phyloP scores from a whole-genome alignment of 305 asterid genomes.

The Rubia occidens region DNA sequence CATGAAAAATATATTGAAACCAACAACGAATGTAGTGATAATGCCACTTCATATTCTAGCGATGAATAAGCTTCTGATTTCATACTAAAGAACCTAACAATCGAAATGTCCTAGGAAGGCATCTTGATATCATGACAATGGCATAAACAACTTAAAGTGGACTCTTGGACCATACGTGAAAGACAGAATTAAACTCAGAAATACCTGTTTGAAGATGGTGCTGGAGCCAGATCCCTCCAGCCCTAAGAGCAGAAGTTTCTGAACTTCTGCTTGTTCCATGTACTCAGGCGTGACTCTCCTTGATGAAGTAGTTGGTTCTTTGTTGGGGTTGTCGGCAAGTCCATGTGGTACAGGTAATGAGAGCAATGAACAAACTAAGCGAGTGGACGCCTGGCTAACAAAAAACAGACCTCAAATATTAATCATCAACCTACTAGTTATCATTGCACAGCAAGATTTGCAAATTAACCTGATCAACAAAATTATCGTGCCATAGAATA shows the following conservation, averaged over 20 bases:
- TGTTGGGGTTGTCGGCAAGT: constrained; percentile 25
- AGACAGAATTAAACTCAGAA: neutral
- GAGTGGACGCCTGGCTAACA: constrained; percentile 60
- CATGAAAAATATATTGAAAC: constrained; percentile 4
- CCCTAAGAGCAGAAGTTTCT: constrained; percentile 66
- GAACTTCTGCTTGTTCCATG: constrained; percentile 38
- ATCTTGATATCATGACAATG: neutral
- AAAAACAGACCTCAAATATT: constrained; percentile 31
- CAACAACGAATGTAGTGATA: neutral
- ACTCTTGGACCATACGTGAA: neutral
- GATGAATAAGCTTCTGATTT: neutral
- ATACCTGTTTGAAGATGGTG: constrained; percentile 79
- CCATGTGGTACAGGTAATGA: constrained; percentile 67
- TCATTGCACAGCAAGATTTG: neutral
- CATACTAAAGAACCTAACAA: neutral
- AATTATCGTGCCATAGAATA: constrained; percentile 7
- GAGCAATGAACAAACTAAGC: constrained; percentile 55
- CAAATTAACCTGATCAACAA: constrained; percentile 1
- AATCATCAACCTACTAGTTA: constrained; percentile 11
- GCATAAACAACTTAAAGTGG: neutral
- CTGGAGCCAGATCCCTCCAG: constrained; percentile 62
- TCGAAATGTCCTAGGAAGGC: neutral
- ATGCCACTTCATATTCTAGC: neutral
- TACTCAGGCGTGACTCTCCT: constrained; percentile 24
- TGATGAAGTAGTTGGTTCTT: constrained; percentile 26